Conservation (phyloP, 1,284 basidiomycete species). For the Tilletiaria anomala region DNA sequence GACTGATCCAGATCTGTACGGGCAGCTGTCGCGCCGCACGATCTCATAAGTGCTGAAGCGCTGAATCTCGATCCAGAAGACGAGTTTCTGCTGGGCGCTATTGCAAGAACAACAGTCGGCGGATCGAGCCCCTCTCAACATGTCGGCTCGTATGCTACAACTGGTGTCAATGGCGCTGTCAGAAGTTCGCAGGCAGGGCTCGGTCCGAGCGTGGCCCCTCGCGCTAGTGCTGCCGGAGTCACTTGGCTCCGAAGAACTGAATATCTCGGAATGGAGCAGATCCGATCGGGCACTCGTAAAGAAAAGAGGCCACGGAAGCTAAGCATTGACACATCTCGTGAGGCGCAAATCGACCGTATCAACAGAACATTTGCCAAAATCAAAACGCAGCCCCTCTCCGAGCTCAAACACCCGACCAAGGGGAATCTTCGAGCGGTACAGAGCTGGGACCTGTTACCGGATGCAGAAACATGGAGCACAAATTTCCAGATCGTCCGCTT, state of each 20-base stretch:
- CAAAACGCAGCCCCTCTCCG: slow-evolving; percentile 13
- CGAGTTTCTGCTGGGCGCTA: too few relatives aligned
- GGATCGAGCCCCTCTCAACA: too few relatives aligned
- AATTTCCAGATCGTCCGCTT: slow-evolving; percentile 34
- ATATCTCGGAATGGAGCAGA: slow-evolving; percentile 31
- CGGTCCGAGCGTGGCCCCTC: slow-evolving; percentile 13
- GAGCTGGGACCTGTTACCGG: slow-evolving; percentile 32
- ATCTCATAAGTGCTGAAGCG: too few relatives aligned
- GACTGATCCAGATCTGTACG: too few relatives aligned
- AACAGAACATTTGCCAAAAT: slow-evolving; percentile 25
- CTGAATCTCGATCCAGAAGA: too few relatives aligned
- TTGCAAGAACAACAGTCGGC: too few relatives aligned
- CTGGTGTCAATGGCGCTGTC: too few relatives aligned
- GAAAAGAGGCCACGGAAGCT: too few relatives aligned
- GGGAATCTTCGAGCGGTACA: slow-evolving; percentile 24
- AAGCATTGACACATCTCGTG: slow-evolving; percentile 23
- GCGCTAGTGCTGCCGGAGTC: slow-evolving; percentile 22
- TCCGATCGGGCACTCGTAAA: slow-evolving; percentile 9
- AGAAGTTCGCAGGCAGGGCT: too few relatives aligned
- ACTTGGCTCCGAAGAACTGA: slow-evolving; percentile 37
- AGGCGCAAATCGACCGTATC: slow-evolving; percentile 31
- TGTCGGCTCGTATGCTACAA: too few relatives aligned
- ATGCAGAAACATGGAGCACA: slow-evolving; percentile 38
- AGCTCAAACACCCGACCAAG: slow-evolving; percentile 31
- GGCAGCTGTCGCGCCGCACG: too few relatives aligned